phyloP scores from a whole-genome alignment of 2,329 filamentous ascomycete species.

The Ophiostoma quercus region DNA sequence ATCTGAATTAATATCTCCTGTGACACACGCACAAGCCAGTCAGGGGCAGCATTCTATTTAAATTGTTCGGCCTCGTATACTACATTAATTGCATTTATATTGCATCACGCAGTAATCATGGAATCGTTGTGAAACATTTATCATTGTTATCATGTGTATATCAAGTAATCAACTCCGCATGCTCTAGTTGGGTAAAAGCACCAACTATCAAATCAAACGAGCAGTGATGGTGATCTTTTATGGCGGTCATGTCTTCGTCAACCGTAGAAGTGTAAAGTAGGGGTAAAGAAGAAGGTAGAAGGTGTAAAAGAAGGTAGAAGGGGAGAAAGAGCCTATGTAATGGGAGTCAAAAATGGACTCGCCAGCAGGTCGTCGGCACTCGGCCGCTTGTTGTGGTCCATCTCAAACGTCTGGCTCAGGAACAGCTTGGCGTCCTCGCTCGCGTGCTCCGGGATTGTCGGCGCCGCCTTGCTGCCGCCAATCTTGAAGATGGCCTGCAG shows the following conservation, averaged over 20 bases:
- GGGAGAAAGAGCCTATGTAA: slow-evolving; percentile 39
- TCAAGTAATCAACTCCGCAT: slow-evolving; percentile 24
- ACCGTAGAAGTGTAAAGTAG: not conserved
- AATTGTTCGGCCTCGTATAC: too few relatives aligned
- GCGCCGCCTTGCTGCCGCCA: slow-evolving; percentile 77
- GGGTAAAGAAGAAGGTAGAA: not conserved
- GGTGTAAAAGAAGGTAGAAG: not conserved
- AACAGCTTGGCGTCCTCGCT: slow-evolving; percentile 81
- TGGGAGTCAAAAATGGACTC: slow-evolving; percentile 74
- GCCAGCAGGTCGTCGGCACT: slow-evolving; percentile 85
- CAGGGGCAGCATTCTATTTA: not conserved
- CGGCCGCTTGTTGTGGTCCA: slow-evolving; percentile 87
- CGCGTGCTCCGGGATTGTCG: slow-evolving; percentile 80
- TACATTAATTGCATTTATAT: too few relatives aligned
- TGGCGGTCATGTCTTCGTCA: slow-evolving; percentile 14
- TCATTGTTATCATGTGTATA: slow-evolving; percentile 21
- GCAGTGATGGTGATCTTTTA: slow-evolving; percentile 2
- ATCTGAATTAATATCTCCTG: too few relatives aligned
- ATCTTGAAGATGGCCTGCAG: slow-evolving; percentile 99
- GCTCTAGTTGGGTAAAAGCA: slow-evolving; percentile 7
- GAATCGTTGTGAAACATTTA: not conserved
- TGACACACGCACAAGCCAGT: too few relatives aligned
- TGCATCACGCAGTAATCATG: too few relatives aligned
- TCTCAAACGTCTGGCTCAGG: slow-evolving; percentile 84
- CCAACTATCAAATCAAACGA: too few relatives aligned